Base-by-base conservation (phyloP, 305 asterid species). In the Solanum chacoense region DNA sequence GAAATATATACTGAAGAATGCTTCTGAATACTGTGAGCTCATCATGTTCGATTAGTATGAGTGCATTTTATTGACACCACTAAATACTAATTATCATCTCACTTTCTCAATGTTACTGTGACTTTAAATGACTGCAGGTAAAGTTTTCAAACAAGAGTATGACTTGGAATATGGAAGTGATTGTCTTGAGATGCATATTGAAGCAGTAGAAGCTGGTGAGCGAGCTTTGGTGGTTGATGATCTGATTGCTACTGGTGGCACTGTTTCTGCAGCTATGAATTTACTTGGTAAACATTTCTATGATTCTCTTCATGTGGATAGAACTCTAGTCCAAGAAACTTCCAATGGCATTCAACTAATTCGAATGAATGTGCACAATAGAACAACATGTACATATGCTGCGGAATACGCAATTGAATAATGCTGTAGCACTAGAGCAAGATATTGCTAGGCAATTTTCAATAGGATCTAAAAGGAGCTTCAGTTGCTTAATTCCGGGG, bases 121-220 rank as follows among this genome's bases (percentile, higher is more conserved):
- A 34, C 59, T 32, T 73, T 79, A 45, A 73, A 11, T 76, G 59
- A 38, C 88, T 71, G 16, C 95, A 96, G 98, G 98, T 81, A 74
- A 96, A 90, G 98, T 96, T 88, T 89, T 93, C 74, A 92, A 93
- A 89, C 94, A 96, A 90, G 98, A 96, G 90, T 96, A 96, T 76
- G 96, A 92, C 88, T 93, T 96, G 94, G 98, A 96, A 90, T 96
- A 96, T 73, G 98, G 98, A 91, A 95, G 97, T 14, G 98, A 96
- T 89, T 95, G 97, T 81, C 94, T 96, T 75, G 98, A 96, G 91
- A 95, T 96, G 98, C 98, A 96, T 86, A 92, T 94, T 84, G 98
- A 95, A 72, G 98, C 97, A 11, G 96, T 96, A 45, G 94, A 93
- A 87, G 90, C 95, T 37, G 97, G 94, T 18, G 98, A 96, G 67